Base-by-base conservation (phyloP, 2,329 filamentous ascomycete genomes). In the Fusarium nisikadoi region DNA sequence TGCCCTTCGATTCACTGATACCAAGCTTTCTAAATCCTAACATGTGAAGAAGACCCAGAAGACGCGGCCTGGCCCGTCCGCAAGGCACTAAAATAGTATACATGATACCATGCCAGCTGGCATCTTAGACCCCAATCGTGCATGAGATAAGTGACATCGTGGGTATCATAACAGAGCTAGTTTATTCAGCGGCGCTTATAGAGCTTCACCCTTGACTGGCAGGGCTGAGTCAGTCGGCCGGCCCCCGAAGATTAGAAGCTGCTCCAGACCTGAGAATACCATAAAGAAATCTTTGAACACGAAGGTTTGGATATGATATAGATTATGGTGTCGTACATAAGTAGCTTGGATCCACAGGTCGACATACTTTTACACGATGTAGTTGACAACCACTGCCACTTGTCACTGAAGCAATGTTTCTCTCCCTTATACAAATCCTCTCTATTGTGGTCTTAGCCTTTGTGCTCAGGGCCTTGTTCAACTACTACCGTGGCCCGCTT, bases 401-500 rank as follows among this genome's bases (percentile, higher is more conserved):
- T 33, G 29, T 23, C 16, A n/a, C 20, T 31, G 23, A 10, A 36
- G 6, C 14, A 17, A 66, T 66, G 63, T 36, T 63, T 29, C 7
- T 39, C 13, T 31, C 42, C 4, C 10, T 38, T 2, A 9, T 45
- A 11, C 14, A 5, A 12, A 11, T 20, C 3, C 6, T 17, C 9
- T 5, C 9, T 4, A 9, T 39, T 11, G 3, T 39, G 1, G 11
- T 50, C 25, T n/a, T 45, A 7, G 36, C 43, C 1, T 16, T 41
- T 4, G 12, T 1, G 8, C 14, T 65, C 1, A 31, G 49, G 13
- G 43, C 52, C 14, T 2, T 42, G 8, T 35, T 19, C 2, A 38
- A 65, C n/a, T 59, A 59, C 14, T 35, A 9, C 10, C 39, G 17
- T 4, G 50, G 50, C 23, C 38, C 63, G 25, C 50, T 66, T 16